Evolutionary conservation across 805 yeast genomes (phyloP).

Genomic region (Yamadazyma kitorensis): DNA sequence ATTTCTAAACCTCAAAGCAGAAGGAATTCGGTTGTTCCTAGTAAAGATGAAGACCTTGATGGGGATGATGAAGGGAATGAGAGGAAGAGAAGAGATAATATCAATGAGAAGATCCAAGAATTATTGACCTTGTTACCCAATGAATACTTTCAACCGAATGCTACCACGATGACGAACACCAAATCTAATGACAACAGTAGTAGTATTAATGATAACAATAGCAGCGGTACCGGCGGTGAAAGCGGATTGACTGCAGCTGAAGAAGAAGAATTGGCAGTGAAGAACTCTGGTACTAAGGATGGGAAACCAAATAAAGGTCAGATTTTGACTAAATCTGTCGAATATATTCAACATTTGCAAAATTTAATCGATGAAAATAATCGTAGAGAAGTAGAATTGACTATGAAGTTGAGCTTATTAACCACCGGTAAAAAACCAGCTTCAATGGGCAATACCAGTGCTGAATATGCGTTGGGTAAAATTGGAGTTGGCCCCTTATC

Average conservation of each 20-base stretch:
- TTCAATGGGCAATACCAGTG: constrained; percentile 62
- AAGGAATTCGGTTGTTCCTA: constrained; percentile 27
- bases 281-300: constrained; percentile 63
- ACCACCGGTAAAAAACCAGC: constrained; percentile 44
- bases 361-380: constrained; percentile 74
- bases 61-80: constrained; percentile 38
- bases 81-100: constrained; percentile 41
- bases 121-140: constrained; percentile 35
- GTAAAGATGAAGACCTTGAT: constrained; percentile 21
- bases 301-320: constrained; percentile 87
- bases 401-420: constrained; percentile 55
- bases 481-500: constrained; percentile 84
- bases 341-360: constrained; percentile 65
- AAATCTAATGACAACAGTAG: constrained; percentile 17
- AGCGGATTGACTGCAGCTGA: constrained; percentile 17
- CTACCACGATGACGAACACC: too few relatives aligned
- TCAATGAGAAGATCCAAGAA: constrained; percentile 45
- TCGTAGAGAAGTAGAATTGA: constrained; percentile 72
- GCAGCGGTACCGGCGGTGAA: too few relatives aligned
- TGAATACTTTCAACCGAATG: constrained; percentile 31
- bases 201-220: constrained; percentile 19
- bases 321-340: constrained; percentile 71
- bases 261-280: constrained; percentile 25
- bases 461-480: constrained; percentile 69
- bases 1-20: constrained; percentile 38